A percentile compares a stretch with the other conserved stretches of the same genome.
Conservation (phyloP, 1,284 basidiomycete genomes). For the Clitocybe nebularis region DNA sequence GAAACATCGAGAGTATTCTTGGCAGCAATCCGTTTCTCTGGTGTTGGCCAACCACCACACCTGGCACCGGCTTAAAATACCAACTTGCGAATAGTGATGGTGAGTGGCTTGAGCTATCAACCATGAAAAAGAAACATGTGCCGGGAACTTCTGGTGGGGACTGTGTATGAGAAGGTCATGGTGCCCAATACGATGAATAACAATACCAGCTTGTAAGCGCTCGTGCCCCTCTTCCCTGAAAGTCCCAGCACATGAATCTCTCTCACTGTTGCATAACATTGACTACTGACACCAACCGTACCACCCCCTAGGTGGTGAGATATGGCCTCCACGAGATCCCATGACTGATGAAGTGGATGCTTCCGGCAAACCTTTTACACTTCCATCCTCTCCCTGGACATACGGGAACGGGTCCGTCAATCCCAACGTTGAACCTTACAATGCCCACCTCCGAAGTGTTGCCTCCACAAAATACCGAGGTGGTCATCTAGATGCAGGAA, state of each 20-base stretch:
- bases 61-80: conserved; percentile 77
- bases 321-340: conserved; percentile 63
- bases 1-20: conserved; percentile 76
- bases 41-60: conserved; percentile 72
- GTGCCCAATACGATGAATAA: not conserved
- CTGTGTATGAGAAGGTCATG: conserved; percentile 8
- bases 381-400: conserved; percentile 75
- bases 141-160: conserved; percentile 10
- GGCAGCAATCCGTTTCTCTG: conserved; percentile 74
- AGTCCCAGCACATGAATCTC: too few relatives aligned
- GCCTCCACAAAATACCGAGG: conserved; percentile 18
- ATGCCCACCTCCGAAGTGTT: conserved; percentile 30
- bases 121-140: conserved; percentile 12
- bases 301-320: too few relatives aligned
- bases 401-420: conserved; percentile 76
- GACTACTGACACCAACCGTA: too few relatives aligned
- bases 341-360: conserved; percentile 29
- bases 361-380: conserved; percentile 37
- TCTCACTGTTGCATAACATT: too few relatives aligned
- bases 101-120: conserved; percentile 64
- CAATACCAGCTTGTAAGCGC: conserved; percentile 5
- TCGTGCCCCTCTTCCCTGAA: conserved; percentile 3
- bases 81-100: conserved; percentile 69
- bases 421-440: conserved; percentile 66
- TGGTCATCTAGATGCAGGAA: conserved; percentile 21